A percentile compares a stretch with the other conserved stretches of the same genome.
Conservation (phyloP, 805 yeast species). For the Wickerhamiella kazuoi region DNA sequence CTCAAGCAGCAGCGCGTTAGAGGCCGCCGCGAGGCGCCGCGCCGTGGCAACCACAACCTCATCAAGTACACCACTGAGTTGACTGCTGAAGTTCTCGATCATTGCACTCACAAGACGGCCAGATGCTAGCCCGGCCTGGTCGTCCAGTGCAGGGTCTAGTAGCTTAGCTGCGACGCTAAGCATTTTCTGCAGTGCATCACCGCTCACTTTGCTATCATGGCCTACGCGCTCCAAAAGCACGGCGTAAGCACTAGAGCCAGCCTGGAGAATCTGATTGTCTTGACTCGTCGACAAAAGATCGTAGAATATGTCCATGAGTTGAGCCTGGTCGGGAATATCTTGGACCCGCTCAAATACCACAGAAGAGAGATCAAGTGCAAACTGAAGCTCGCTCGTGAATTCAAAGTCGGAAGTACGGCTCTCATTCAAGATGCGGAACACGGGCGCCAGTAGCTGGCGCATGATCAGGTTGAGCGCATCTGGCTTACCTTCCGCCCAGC, state of each 20-base stretch:
- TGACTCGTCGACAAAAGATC: slow-evolving; percentile 30
- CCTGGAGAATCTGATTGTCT: slow-evolving; percentile 68
- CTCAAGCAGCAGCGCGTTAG: slow-evolving; percentile 57
- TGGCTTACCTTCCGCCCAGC: slow-evolving; percentile 25
- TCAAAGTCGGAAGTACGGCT: slow-evolving; percentile 17
- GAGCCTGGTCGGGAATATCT: slow-evolving; percentile 11
- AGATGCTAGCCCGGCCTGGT: slow-evolving; percentile 64
- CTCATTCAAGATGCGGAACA: slow-evolving; percentile 5
- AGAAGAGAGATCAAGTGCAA: slow-evolving; percentile 33
- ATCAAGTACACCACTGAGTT: slow-evolving; percentile 24
- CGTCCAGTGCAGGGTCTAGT: slow-evolving; percentile 53
- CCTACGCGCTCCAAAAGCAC: slow-evolving; percentile 30
- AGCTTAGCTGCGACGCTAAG: slow-evolving; percentile 50
- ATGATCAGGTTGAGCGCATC: slow-evolving; percentile 6
- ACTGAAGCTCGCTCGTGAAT: slow-evolving; percentile 42
- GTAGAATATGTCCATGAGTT: slow-evolving; percentile 24
- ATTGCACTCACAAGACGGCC: slow-evolving; percentile 50
- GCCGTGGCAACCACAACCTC: slow-evolving; percentile 63
- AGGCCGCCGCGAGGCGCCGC: slow-evolving; percentile 42
- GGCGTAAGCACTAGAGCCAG: slow-evolving; percentile 57
- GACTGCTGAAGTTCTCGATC: slow-evolving; percentile 33
- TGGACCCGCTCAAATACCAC: slow-evolving; percentile 17
- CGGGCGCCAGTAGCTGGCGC: slow-evolving; percentile 10
- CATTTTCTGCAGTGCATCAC: slow-evolving; percentile 22
- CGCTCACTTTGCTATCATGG: slow-evolving; percentile 2